Conservation (phyloP, 1,284 basidiomycete genomes). For the Ustilago cynodontis region DNA sequence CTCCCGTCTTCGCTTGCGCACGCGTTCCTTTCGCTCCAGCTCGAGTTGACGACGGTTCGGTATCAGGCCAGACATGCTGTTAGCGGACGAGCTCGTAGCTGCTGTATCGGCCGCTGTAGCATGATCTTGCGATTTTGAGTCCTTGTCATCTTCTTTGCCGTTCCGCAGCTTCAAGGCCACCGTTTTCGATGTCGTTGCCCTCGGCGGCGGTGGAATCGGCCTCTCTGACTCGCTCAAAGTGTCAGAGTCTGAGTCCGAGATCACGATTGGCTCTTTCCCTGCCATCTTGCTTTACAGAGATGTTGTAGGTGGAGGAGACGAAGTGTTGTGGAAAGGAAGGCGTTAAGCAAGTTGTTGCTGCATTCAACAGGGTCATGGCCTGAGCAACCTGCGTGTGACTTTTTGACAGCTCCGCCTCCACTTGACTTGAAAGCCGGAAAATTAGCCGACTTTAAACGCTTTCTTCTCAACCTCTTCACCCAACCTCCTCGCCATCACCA, state of each 20-base stretch:
- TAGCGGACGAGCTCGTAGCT: background rate
- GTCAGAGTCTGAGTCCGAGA: slow-evolving; percentile 50
- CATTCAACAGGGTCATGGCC: slow-evolving; percentile 6
- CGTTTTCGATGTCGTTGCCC: background rate
- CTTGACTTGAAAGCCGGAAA: slow-evolving; percentile 1
- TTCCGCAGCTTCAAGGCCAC: background rate
- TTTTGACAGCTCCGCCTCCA: slow-evolving; percentile 9
- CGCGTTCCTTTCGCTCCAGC: slow-evolving; percentile 53
- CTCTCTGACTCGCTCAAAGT: slow-evolving; percentile 51
- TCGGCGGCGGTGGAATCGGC: background rate
- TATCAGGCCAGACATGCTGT: slow-evolving; percentile 23
- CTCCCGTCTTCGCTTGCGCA: slow-evolving; percentile 43
- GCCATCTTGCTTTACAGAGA: slow-evolving; percentile 12
- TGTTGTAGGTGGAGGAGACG: background rate
- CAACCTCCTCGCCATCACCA: background rate
- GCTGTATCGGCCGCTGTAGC: background rate
- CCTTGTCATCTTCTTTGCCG: background rate
- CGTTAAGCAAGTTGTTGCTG: background rate
- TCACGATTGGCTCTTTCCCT: slow-evolving; percentile 30
- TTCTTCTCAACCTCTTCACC: slow-evolving; percentile 4
- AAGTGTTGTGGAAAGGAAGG: background rate
- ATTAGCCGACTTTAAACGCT: slow-evolving; percentile 10
- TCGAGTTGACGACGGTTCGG: slow-evolving; percentile 61
- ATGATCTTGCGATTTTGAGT: background rate
- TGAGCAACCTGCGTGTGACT: background rate